phyloP scores from a whole-genome alignment of 352 stramenopile species.

The Globisporangium perplexum region DNA sequence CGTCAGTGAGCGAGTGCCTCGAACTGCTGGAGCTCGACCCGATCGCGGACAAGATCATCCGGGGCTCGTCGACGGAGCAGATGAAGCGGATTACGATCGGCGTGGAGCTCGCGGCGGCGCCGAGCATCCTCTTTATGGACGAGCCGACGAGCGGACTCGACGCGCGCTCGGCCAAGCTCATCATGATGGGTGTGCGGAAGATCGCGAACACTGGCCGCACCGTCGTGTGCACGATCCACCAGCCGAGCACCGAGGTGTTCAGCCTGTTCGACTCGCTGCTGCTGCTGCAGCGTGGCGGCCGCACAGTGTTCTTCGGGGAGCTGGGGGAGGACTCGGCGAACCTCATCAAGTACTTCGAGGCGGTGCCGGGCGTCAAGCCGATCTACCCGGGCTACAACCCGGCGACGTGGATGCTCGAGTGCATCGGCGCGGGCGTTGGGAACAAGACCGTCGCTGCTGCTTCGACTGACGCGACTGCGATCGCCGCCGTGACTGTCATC shows the following conservation, averaged over 20 bases:
- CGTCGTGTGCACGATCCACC: conserved; percentile 91
- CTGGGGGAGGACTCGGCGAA: conserved; percentile 34
- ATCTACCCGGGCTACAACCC: conserved; percentile 64
- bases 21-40: conserved; percentile 37
- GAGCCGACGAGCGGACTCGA: conserved; percentile 88
- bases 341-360: conserved; percentile 53
- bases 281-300: conserved; percentile 57
- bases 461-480: background rate
- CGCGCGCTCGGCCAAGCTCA: conserved; percentile 73
- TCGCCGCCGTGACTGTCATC: background rate
- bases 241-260: conserved; percentile 87
- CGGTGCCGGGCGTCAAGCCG: conserved; percentile 22
- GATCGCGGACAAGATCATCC: conserved; percentile 55
- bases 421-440: conserved; percentile 22
- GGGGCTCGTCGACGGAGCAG: conserved; percentile 46
- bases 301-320: conserved; percentile 52
- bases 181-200: conserved; percentile 87
- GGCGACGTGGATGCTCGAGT: conserved; percentile 16
- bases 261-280: conserved; percentile 85
- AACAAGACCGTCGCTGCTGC: background rate
- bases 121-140: conserved; percentile 86
- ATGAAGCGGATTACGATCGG: conserved; percentile 76
- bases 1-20: conserved; percentile 51
- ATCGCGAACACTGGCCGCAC: conserved; percentile 69
- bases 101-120: conserved; percentile 86